Evolutionary conservation across 2,329 filamentous ascomycete species (phyloP).

Genomic region (Sporothrix luriei): DNA sequence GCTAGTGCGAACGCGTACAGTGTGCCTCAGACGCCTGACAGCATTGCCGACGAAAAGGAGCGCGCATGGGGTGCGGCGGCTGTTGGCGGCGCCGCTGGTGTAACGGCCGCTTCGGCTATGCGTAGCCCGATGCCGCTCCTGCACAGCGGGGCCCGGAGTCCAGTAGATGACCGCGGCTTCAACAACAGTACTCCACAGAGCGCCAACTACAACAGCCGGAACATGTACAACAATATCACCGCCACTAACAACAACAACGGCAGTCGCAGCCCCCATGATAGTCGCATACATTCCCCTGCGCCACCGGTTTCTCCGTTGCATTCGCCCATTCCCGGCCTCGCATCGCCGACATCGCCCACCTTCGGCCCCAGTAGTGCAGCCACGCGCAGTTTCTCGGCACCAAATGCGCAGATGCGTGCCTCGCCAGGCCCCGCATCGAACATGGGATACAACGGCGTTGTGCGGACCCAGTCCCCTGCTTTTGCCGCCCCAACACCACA

Average conservation of each 20-base stretch:
- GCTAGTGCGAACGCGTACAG: conserved; percentile 42
- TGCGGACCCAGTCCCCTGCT: conserved; percentile 31
- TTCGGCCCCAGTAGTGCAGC: background rate
- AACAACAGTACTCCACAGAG: conserved; percentile 33
- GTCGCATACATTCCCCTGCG: conserved; percentile 3
- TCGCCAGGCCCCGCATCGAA: conserved; percentile 11
- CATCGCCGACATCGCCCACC: conserved; percentile 24
- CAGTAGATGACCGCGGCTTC: conserved; percentile 23
- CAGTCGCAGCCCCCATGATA: conserved; percentile 4
- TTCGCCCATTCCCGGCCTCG: conserved; percentile 14
- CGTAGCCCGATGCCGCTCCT: conserved; percentile 39
- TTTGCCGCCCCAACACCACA: conserved; percentile 25
- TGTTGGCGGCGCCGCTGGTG: conserved; percentile 35
- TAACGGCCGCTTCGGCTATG: conserved; percentile 36
- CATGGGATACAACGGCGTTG: background rate
- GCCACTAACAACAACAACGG: background rate
- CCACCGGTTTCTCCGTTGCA: conserved; percentile 14
- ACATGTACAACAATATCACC: background rate
- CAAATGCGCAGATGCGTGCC: conserved; percentile 25
- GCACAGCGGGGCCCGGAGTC: conserved; percentile 31
- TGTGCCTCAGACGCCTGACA: conserved; percentile 40
- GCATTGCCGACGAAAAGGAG: conserved; percentile 42
- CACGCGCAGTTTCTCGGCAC: conserved; percentile 40
- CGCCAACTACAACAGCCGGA: conserved; percentile 21
- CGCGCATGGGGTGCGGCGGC: conserved; percentile 37